These are phyloP conservation scores for Maudiozyma pseudohumilis DNA, from an alignment of 805 yeast species.

Conservation along the genomic window DNA sequence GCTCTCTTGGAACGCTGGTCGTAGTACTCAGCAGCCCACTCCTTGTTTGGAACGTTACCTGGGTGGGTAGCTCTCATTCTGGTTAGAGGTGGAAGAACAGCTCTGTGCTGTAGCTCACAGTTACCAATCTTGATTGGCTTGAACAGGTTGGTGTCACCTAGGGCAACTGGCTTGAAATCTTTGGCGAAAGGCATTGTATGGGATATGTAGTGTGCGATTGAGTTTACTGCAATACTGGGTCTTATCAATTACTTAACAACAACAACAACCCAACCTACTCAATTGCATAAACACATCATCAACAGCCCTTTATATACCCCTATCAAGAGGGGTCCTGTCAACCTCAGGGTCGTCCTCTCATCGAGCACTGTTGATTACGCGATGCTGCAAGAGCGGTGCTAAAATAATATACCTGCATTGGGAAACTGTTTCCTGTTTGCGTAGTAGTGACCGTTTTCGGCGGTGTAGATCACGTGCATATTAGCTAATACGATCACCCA, in stretches of 20 bases:
- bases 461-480: not conserved
- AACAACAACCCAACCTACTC: too few species aligned
- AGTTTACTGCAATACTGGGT: too few species aligned
- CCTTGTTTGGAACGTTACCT: constrained; percentile 34
- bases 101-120: constrained; percentile 27
- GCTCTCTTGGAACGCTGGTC: constrained; percentile 40
- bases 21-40: constrained; percentile 40
- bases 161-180: constrained; percentile 16
- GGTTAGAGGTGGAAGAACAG: constrained; percentile 36
- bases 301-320: too few species aligned
- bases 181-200: constrained; percentile 14
- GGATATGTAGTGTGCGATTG: too few species aligned
- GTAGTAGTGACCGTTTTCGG: not conserved
- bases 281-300: too few species aligned
- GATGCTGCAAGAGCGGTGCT: too few species aligned
- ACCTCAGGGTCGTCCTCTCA: too few species aligned
- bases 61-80: constrained; percentile 31
- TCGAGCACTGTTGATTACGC: too few species aligned
- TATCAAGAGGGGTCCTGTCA: too few species aligned
- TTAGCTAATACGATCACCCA: not conserved
- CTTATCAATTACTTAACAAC: too few species aligned
- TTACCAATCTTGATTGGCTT: constrained; percentile 36
- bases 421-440: too few species aligned
- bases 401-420: too few species aligned
- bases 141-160: constrained; percentile 30